Base-by-base conservation (phyloP, 768 basidiomycete genomes). In the Neoboletus brunneissimus region DNA sequence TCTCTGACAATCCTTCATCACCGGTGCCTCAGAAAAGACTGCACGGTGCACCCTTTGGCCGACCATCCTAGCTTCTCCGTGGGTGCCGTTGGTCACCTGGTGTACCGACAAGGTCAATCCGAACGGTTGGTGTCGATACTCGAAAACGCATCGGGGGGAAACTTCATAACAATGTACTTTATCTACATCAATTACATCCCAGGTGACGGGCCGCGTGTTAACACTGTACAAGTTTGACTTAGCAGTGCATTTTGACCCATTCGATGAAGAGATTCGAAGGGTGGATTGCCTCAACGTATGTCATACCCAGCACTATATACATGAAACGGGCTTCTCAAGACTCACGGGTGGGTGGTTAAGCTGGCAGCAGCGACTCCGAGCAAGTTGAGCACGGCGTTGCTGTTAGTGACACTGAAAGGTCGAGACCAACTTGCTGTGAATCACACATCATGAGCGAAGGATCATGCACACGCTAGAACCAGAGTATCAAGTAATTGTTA, bases 61-160 rank as follows among this genome's bases (percentile, higher is more conserved):
- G 79, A 71, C 64, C 77, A 73, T 79, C 77, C 77, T 75, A 69
- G 63, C 64, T 64, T 29, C 12, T 60, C 61, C 63, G 63, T 79
- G 79, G 81, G 72, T 75, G 77, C 37, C 60, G 57, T 77, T 77
- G 76, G 85, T 86, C 86, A 87, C 84, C 85, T 82, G 76, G 81
- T 80, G 81, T 76, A 78, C 77, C 79, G 57, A 81, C 76, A 74
- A n/a, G 13, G 25, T 40, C 20, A 16, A 16, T 34, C n/a, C n/a
- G 15, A 48, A 13, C 31, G 6, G 12, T 31, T 23, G 18, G 5
- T 25, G 18, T 42, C 4, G 40, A n/a, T 31, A 15, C 15, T 3
- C 27, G 18, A 31, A 5, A 15, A 15, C 13, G n/a, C 12, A 4
- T 13, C 12, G 10, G 18, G 15, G 16, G n/a, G 48, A 15, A 20